Base-by-base conservation (phyloP, 2,329 filamentous ascomycete genomes). In the Hypocreales sp. region DNA sequence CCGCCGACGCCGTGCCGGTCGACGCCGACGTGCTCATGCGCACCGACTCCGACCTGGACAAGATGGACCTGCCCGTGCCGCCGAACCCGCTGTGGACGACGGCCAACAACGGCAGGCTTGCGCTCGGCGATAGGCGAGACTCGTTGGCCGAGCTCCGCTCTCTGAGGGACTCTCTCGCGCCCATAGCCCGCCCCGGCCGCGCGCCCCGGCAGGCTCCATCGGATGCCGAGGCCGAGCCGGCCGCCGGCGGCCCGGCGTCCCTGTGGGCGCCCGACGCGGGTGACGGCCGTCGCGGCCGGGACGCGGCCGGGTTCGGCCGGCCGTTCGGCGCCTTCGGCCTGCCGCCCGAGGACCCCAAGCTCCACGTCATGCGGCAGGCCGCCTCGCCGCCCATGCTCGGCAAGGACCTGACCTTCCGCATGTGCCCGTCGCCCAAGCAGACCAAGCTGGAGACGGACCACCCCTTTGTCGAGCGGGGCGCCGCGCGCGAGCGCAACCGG, bases 301-400 rank as follows among this genome's bases (percentile, higher is more conserved):
- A 27, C 15, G n/a, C n/a, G n/a, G 12, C 16, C 10, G 30, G 20
- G 9, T 60, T 61, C 33, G 55, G 52, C 29, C 51, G 58, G 27
- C 60, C 60, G 6, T 63, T 64, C 37, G 57, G 50, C 22, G 48
- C 47, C 13, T 48, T 51, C 26, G 50, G 50, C 24, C 38, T 47
- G 20, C 44, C 44, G 30, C 48, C 56, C 17, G 47, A 56, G 23
- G 55, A 56, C 26, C 44, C 47, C 17, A 48, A 54, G 29, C 52
- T 59, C 33, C 50, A 55, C 31, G 56, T 57, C 40, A 56, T 61
- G 44, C 64, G 64, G 32, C 53, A 65, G 37, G 60, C 58, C 14
- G 58, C 64, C 40, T 73, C 72, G 33, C 87, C 87, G 22, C 87
- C 87, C 8, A 92, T 95, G 84, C 69, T 93, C 8, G 87, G 87